Percentiles rank a stretch among this genome's conserved stretches.
Evolutionary conservation across 2,329 filamentous ascomycete species (phyloP).

Genomic region (Calycina herbarum): DNA sequence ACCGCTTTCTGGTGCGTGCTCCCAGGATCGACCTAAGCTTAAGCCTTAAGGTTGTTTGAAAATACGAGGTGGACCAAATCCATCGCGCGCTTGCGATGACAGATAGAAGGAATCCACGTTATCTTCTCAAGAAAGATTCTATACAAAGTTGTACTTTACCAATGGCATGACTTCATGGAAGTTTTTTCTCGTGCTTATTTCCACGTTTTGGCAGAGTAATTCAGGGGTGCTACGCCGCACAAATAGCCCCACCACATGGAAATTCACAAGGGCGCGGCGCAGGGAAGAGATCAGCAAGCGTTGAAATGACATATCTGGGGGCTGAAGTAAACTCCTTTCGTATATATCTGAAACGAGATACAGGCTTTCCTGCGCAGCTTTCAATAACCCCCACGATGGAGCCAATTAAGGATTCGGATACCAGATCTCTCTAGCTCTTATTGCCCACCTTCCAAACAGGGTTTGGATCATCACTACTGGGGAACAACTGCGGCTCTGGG

Average conservation of each 20-base stretch:
- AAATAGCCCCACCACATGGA: not conserved
- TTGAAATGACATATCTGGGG: not conserved
- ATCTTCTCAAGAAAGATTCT: not conserved
- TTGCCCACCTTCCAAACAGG: not conserved
- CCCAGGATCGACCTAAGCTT: not conserved
- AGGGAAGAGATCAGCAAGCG: not conserved
- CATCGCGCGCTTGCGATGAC: not conserved
- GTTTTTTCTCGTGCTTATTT: not conserved
- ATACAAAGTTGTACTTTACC: not conserved
- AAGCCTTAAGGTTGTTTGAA: not conserved
- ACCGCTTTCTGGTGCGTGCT: not conserved
- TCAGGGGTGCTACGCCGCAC: constrained; percentile 3
- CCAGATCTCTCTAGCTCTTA: not conserved
- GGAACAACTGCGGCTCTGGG: not conserved
- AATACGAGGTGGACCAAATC: not conserved
- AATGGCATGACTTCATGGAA: not conserved
- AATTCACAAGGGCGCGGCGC: not conserved
- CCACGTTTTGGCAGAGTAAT: not conserved
- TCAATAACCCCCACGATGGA: not conserved
- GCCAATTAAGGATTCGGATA: not conserved
- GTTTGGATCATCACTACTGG: not conserved
- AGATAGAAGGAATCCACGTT: not conserved
- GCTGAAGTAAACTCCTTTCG: not conserved
- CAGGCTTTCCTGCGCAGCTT: not conserved
- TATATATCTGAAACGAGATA: not conserved